A percentile compares a stretch with the other conserved stretches of the same genome.
Conservation (phyloP, 495 filamentous ascomycete species). For the Friedmanniomyces simplex region DNA sequence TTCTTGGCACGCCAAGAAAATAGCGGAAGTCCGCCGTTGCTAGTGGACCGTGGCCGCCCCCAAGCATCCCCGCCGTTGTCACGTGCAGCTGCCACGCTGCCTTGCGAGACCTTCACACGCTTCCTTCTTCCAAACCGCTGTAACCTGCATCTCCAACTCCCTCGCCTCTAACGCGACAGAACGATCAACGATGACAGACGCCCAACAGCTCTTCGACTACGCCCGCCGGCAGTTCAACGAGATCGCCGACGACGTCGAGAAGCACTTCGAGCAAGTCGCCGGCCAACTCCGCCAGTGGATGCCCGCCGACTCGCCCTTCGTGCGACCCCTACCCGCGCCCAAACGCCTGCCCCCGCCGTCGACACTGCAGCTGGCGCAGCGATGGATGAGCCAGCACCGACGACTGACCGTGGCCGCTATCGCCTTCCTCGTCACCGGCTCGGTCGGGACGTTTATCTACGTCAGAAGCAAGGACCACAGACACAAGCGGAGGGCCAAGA, state of each 20-base stretch:
- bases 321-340: constrained; percentile 41
- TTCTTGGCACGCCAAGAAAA: no score
- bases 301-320: constrained; percentile 30
- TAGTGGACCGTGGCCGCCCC: no score
- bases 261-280: constrained; percentile 61
- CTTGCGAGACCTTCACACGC: no score
- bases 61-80: no score
- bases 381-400: constrained; percentile 61
- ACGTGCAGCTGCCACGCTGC: no score
- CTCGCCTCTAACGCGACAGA: no score
- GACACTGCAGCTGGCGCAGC: constrained; percentile 37
- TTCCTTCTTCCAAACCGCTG: background rate
- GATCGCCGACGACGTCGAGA: constrained; percentile 67
- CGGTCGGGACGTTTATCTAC: constrained; percentile 48
- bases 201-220: constrained; percentile 24
- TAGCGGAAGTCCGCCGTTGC: no score
- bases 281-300: constrained; percentile 44
- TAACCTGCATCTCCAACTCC: no score
- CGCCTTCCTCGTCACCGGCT: constrained; percentile 51
- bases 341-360: constrained; percentile 35
- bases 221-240: constrained; percentile 30
- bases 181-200: constrained; percentile 22
- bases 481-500: constrained; percentile 62
- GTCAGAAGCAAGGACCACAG: constrained; percentile 47
- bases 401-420: constrained; percentile 57